Percentiles rank a stretch among this genome's conserved stretches.
phyloP scores from a whole-genome alignment of 495 filamentous ascomycete species.

The Daldinia vernicosa region DNA sequence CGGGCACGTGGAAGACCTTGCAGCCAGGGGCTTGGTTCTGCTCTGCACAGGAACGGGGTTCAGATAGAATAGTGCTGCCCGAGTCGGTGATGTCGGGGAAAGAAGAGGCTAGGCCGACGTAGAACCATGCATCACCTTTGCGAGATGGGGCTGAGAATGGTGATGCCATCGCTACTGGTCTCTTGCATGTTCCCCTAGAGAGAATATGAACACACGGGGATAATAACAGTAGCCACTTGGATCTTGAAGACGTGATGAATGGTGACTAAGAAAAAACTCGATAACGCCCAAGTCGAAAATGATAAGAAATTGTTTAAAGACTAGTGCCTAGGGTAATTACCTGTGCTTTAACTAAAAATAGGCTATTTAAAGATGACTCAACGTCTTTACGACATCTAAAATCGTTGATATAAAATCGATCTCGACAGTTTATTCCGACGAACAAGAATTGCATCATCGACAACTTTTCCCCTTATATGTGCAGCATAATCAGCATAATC shows the following conservation, averaged over 20 bases:
- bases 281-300: conserved; percentile 6
- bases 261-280: conserved; percentile 15
- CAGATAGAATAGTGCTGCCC: conserved; percentile 48
- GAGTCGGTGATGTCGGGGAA: conserved; percentile 58
- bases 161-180: conserved; percentile 17
- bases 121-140: conserved; percentile 53
- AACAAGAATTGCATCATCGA: background rate
- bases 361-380: background rate
- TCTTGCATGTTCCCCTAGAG: conserved; percentile 2
- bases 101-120: conserved; percentile 58
- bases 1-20: conserved; percentile 65
- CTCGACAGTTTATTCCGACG: background rate
- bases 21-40: conserved; percentile 53
- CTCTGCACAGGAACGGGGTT: conserved; percentile 40
- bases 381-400: background rate
- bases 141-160: conserved; percentile 45
- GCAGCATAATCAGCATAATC: background rate
- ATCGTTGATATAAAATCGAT: background rate
- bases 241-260: conserved; percentile 1
- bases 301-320: conserved; percentile 26
- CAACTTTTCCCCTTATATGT: background rate
- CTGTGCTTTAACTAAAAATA: background rate
- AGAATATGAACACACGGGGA: background rate
- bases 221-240: background rate
- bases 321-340: conserved; percentile 9